phyloP scores from a whole-genome alignment of 2,329 filamentous ascomycete species.

The Pyrenophora seminiperda region DNA sequence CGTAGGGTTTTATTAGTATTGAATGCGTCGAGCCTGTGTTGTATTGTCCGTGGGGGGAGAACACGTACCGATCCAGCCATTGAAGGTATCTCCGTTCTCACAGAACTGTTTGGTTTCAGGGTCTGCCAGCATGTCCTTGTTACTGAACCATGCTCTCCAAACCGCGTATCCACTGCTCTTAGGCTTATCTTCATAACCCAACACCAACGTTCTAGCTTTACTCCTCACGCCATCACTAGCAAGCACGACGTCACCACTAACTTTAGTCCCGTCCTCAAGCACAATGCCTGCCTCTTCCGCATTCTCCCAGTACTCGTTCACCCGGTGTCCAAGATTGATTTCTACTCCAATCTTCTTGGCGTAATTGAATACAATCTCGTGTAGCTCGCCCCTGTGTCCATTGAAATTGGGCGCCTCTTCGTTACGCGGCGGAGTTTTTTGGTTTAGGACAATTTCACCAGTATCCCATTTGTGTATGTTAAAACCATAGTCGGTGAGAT shows the following conservation, averaged over 20 bases:
- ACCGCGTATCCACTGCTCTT: conserved; percentile 61
- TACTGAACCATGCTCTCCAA: conserved; percentile 55
- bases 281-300: conserved; percentile 58
- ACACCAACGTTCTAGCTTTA: conserved; percentile 57
- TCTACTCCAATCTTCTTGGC: conserved; percentile 61
- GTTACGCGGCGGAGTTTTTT: conserved; percentile 53
- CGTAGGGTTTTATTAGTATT: not conserved
- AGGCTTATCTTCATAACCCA: conserved; percentile 59
- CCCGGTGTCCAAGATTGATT: conserved; percentile 59
- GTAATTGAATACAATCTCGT: conserved; percentile 64
- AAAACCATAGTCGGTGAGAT: conserved; percentile 61
- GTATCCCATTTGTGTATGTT: conserved; percentile 65
- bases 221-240: conserved; percentile 61
- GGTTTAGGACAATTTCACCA: conserved; percentile 65
- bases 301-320: conserved; percentile 62
- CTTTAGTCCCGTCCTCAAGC: conserved; percentile 55
- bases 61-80: conserved; percentile 44
- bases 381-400: conserved; percentile 65
- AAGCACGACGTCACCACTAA: conserved; percentile 56
- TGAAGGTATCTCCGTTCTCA: conserved; percentile 46
- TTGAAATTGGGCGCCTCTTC: conserved; percentile 62
- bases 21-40: not conserved
- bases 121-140: conserved; percentile 48
- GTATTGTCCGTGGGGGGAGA: not conserved
- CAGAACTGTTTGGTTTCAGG: conserved; percentile 47